Base-by-base conservation (phyloP, 768 basidiomycete species). In the Inosperma sp. region DNA sequence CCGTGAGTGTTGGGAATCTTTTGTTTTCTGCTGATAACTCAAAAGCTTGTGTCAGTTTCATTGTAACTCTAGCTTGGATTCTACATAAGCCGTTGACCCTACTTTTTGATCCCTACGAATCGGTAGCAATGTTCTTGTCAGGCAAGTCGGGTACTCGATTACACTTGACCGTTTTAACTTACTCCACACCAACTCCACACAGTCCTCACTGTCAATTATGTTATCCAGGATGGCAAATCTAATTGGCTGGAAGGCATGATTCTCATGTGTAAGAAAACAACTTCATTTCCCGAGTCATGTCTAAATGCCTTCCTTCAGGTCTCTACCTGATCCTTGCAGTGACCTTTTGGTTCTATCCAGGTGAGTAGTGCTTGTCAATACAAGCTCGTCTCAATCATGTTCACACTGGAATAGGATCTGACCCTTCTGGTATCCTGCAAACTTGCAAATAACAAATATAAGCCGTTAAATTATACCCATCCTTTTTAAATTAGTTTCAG, bases 101-200 rank as follows among this genome's bases (percentile, higher is more conserved):
- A 48, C 74, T 93, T 29, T 94, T 95, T 60, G 93, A 95, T 64
- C 88, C 91, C 2, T 93, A 87, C 63, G 88, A 94, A 70, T 86
- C 87, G 1, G 72, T 94, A 37, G 82, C 66, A 6, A 62, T 79
- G 30, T 78, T 78, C 63, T 65, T 77, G 13, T 60, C 73, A 31
- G 74, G 72, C 76, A 54, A 29, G 43, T 3, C 47, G 66, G 55
- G 44, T 10, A 31, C 12, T 51, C 6, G 5, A 46, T 39, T 7
- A 26, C 13, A 34, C 40, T 23, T 16, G 31, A 25, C 29, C 17
- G 3, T 10, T n/a, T 31, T 31, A n/a, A n/a, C n/a, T 13, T 8
- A 17, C 30, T n/a, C 4, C 19, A 44, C 8, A 36, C 34, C 22
- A 40, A 33, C 40, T n/a, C 49, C 30, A 22, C 55, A 5, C 54